phyloP scores from a whole-genome alignment of 805 yeast genomes.

The Ogataea parapolymorpha region DNA sequence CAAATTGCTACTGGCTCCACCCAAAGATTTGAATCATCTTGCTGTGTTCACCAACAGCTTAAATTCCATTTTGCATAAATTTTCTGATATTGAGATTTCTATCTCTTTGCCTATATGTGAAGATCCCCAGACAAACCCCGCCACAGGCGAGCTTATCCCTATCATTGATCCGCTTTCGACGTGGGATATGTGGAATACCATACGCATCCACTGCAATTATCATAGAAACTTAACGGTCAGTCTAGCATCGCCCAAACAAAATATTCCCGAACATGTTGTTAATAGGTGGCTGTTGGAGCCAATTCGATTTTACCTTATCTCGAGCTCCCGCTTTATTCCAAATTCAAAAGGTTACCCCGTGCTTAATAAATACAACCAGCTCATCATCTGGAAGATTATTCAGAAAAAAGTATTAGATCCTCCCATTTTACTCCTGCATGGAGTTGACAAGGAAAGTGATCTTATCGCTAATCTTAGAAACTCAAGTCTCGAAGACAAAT shows the following conservation, averaged over 20 bases:
- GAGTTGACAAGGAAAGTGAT: constrained; percentile 41
- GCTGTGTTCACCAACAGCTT: constrained; percentile 47
- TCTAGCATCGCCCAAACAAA: constrained; percentile 64
- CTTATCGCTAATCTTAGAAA: constrained; percentile 11
- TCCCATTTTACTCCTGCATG: constrained; percentile 50
- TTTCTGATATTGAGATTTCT: constrained; percentile 39
- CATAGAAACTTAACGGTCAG: constrained; percentile 62
- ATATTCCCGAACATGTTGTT: constrained; percentile 47
- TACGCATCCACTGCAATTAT: constrained; percentile 54
- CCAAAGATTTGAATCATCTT: constrained; percentile 51
- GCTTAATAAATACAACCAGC: constrained; percentile 54
- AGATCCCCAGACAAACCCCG: constrained; percentile 30
- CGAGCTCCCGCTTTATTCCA: constrained; percentile 53
- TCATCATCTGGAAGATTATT: constrained; percentile 40
- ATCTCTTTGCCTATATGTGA: constrained; percentile 50
- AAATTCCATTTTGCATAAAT: constrained; percentile 22
- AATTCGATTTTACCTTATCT: constrained; percentile 51
- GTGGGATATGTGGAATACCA: constrained; percentile 75
- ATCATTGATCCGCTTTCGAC: constrained; percentile 49
- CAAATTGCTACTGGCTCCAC: constrained; percentile 60
- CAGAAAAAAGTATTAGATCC: constrained; percentile 40
- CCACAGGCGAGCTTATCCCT: constrained; percentile 24
- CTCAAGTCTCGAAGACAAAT: constrained; percentile 3
- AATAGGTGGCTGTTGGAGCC: constrained; percentile 71
- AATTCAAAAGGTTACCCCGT: constrained; percentile 66